Conservation (phyloP, 495 filamentous ascomycete species). For the Daldinia grandis region DNA sequence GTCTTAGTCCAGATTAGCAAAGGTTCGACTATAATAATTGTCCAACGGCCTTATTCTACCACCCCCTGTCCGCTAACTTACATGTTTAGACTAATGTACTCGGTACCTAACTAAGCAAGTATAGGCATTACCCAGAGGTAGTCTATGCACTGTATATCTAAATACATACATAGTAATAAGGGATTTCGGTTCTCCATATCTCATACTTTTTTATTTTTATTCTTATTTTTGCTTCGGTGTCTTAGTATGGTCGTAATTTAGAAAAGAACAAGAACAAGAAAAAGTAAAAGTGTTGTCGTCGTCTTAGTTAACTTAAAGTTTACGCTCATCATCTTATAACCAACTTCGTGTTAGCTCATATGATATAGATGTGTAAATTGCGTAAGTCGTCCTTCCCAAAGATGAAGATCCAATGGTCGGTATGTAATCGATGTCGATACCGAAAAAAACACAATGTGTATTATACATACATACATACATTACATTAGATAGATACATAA, state of each 20-base stretch:
- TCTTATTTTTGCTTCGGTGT: not conserved
- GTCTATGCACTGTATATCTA: conserved; percentile 9
- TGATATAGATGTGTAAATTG: not conserved
- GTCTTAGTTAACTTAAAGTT: not conserved
- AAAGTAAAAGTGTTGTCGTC: not conserved
- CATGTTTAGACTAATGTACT: conserved; percentile 2
- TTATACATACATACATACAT: no score
- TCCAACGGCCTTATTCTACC: conserved; percentile 15
- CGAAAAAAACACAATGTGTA: not conserved
- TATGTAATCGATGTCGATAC: not conserved
- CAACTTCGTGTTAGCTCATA: not conserved
- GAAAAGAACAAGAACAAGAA: not conserved
- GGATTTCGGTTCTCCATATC: conserved; percentile 20
- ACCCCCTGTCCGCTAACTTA: conserved; percentile 4
- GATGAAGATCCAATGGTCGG: not conserved
- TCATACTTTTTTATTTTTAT: not conserved
- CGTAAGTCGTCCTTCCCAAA: not conserved
- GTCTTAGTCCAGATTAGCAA: conserved; percentile 16
- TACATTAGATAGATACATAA: no score
- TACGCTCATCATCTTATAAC: not conserved
- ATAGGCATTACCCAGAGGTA: conserved; percentile 1
- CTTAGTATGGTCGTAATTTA: not conserved
- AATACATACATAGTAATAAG: no score
- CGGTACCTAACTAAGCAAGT: conserved; percentile 20
- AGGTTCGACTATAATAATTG: conserved; percentile 15